Percentiles rank a stretch among this genome's conserved stretches.
Evolutionary conservation across 768 basidiomycete species (phyloP).

Genomic region (Lyophyllum decastes): DNA sequence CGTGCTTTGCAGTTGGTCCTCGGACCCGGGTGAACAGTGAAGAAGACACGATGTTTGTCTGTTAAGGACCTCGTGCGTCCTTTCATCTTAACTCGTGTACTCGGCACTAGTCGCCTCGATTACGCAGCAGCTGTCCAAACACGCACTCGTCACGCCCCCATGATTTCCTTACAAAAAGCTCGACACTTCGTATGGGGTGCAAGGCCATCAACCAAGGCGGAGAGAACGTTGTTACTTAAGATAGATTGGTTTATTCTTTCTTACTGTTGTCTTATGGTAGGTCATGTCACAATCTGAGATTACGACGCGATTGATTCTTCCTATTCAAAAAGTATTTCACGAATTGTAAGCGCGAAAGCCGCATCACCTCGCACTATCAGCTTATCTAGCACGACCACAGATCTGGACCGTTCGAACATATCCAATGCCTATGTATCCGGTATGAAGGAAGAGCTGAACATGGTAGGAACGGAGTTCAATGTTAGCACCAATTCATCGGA

Average conservation of each 20-base stretch:
- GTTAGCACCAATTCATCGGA: conserved; percentile 27
- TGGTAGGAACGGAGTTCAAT: conserved; percentile 67
- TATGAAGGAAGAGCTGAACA: conserved; percentile 71
- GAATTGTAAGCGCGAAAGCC: conserved; percentile 44
- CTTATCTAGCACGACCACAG: conserved; percentile 30
- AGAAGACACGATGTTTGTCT: not conserved
- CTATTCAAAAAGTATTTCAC: conserved; percentile 54
- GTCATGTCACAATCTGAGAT: conserved; percentile 14
- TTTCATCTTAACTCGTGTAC: not conserved
- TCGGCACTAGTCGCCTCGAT: not conserved
- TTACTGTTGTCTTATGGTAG: conserved; percentile 70
- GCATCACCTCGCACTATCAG: not conserved
- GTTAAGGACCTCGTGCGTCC: not conserved
- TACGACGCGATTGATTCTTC: conserved; percentile 3
- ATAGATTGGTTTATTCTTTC: conserved; percentile 70
- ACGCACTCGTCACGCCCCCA: not conserved
- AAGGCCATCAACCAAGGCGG: conserved; percentile 23
- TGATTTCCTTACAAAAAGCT: conserved; percentile 1
- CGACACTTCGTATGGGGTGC: conserved; percentile 20
- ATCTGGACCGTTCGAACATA: conserved; percentile 69
- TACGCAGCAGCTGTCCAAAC: not conserved
- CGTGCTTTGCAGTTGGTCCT: not conserved
- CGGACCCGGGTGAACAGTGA: conserved; percentile 2
- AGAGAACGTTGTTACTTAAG: conserved; percentile 57
- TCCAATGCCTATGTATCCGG: conserved; percentile 79